A percentile compares a stretch with the other conserved stretches of the same genome.
Evolutionary conservation across 441 rosid species (phyloP).

Genomic region (Populus hybrid): DNA sequence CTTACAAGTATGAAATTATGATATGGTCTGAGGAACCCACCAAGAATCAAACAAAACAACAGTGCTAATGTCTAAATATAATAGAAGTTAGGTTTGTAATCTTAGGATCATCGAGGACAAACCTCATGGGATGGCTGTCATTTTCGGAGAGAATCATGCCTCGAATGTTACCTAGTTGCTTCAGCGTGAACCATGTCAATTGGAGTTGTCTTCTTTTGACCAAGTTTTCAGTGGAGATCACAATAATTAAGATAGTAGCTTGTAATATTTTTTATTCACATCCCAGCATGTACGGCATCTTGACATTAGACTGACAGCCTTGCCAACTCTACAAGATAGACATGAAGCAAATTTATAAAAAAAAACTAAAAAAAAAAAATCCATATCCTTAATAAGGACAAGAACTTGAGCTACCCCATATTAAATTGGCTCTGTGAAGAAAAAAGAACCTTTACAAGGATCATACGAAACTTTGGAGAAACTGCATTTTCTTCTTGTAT

Average conservation of each 20-base stretch:
- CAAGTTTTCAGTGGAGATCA: not conserved
- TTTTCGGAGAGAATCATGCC: slow-evolving; percentile 7
- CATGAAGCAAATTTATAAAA: not conserved
- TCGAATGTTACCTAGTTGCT: not conserved
- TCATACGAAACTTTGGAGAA: not conserved
- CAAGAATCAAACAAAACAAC: not conserved
- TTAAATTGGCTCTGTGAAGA: too few species aligned
- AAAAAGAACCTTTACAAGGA: not conserved
- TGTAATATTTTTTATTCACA: not conserved
- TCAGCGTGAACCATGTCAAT: not conserved
- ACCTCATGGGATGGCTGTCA: slow-evolving; percentile 13
- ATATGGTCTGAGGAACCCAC: not conserved
- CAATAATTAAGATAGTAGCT: not conserved
- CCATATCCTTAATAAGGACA: too few species aligned
- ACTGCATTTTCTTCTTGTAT: not conserved
- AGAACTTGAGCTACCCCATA: too few species aligned
- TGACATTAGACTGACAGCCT: not conserved
- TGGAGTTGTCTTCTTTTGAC: slow-evolving; percentile 5
- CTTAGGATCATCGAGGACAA: not conserved
- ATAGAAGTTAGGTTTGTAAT: slow-evolving; percentile 16
- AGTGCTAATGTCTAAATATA: not conserved
- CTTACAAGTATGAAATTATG: slow-evolving; percentile 10
- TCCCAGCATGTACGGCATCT: not conserved
- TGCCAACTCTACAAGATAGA: not conserved
- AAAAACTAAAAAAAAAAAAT: too few species aligned